A percentile compares a stretch with the other conserved stretches of the same genome.
phyloP scores from a whole-genome alignment of 768 basidiomycete genomes.

The Serendipita sp. region DNA sequence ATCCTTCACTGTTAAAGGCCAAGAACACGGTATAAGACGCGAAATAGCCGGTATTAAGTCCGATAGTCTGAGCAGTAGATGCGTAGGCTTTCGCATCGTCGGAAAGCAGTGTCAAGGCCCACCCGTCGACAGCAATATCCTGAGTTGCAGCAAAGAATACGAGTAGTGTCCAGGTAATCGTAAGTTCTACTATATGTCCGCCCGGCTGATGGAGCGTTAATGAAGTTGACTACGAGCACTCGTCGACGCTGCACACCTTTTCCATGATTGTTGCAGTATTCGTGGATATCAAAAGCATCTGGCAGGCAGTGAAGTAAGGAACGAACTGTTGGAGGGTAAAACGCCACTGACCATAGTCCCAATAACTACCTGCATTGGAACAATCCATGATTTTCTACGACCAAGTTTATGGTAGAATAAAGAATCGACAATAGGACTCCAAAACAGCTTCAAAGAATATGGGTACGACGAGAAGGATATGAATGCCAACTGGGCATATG shows the following conservation, averaged over 20 bases:
- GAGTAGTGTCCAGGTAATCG: constrained; percentile 53
- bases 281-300: constrained; percentile 58
- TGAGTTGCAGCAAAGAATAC: constrained; percentile 96
- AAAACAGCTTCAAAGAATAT: constrained; percentile 90
- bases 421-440: constrained; percentile 96
- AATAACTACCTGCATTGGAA: constrained; percentile 88
- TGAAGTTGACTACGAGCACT: background rate
- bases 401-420: constrained; percentile 67
- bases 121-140: constrained; percentile 34
- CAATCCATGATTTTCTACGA: constrained; percentile 97
- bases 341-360: constrained; percentile 33
- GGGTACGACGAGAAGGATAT: constrained; percentile 89
- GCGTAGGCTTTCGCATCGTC: constrained; percentile 91
- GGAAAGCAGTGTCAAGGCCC: constrained; percentile 74
- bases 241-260: constrained; percentile 34
- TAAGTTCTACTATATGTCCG: constrained; percentile 46
- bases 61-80: constrained; percentile 95
- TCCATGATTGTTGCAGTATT: constrained; percentile 64
- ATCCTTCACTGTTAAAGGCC: constrained; percentile 87
- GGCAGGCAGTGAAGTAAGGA: too few relatives aligned
- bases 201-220: constrained; percentile 41
- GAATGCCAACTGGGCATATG: constrained; percentile 90
- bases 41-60: constrained; percentile 89
- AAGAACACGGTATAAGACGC: constrained; percentile 94
- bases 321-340: background rate